Conservation (phyloP, 2,329 filamentous ascomycete genomes). For the Cladophialophora yegresii region DNA sequence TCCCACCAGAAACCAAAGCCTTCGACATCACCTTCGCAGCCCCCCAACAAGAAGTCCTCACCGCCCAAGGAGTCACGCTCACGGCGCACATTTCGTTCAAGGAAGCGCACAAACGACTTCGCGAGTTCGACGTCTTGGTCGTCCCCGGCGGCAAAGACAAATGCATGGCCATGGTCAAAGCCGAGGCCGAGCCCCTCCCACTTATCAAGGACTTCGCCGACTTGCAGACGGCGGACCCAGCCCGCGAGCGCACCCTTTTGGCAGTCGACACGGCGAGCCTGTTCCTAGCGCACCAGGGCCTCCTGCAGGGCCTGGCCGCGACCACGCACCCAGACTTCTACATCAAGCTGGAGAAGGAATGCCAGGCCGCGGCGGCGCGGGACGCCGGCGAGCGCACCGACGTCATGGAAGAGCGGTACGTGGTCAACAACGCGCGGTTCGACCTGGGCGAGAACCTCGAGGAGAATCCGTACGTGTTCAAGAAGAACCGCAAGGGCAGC, state of each 20-base stretch:
- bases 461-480: constrained; percentile 79
- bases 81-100: constrained; percentile 75
- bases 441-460: constrained; percentile 76
- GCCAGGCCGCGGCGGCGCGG: constrained; percentile 70
- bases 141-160: constrained; percentile 68
- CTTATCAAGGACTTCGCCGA: constrained; percentile 77
- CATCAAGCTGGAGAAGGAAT: constrained; percentile 78
- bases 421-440: constrained; percentile 89
- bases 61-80: constrained; percentile 67
- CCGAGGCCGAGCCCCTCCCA: constrained; percentile 61
- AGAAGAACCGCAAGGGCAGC: constrained; percentile 65
- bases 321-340: constrained; percentile 81
- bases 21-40: constrained; percentile 58
- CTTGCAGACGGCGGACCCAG: constrained; percentile 75
- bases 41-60: constrained; percentile 50
- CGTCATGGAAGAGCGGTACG: constrained; percentile 77
- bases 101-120: constrained; percentile 70
- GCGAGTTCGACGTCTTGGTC: constrained; percentile 78
- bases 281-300: constrained; percentile 73
- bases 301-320: constrained; percentile 75
- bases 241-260: constrained; percentile 76
- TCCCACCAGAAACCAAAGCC: constrained; percentile 51
- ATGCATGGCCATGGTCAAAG: constrained; percentile 62
- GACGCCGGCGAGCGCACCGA: constrained; percentile 76
- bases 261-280: constrained; percentile 78